Conservation (phyloP, 169 alveolate species). For the Eimeria praecox region DNA sequence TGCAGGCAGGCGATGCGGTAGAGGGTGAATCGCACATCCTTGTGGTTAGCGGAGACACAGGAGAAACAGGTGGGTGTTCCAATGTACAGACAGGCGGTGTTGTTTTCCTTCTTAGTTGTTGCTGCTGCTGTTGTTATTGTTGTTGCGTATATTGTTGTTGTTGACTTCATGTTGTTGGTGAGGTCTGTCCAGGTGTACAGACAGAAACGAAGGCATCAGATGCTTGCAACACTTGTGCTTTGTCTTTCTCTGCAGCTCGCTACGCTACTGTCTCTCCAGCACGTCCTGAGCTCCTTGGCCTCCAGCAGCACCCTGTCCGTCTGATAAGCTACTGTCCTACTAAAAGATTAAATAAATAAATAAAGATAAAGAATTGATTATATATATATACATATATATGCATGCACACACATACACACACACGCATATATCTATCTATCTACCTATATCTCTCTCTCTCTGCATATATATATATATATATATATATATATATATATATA, state of each 20-base stretch:
- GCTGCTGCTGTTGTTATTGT: neutral
- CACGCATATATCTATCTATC: no score
- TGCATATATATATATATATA: no score
- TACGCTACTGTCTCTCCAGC: slow-evolving; percentile 10
- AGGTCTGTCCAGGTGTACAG: neutral
- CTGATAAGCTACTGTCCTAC: no score
- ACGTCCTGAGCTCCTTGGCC: neutral
- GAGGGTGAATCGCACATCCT: neutral
- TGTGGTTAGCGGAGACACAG: neutral
- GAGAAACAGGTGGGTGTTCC: neutral
- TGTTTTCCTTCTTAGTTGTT: neutral
- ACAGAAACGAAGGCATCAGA: neutral
- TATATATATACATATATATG: neutral
- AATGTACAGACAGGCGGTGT: neutral
- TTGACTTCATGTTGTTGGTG: no score
- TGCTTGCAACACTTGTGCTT: neutral
- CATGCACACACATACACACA: neutral
- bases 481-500: no score
- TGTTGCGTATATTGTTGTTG: neutral
- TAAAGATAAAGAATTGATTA: neutral
- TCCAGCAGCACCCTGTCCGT: neutral
- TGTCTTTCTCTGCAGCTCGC: neutral
- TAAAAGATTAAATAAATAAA: neutral
- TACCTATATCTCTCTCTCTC: no score
- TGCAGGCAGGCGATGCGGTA: neutral